Evolutionary conservation across 768 basidiomycete genomes (phyloP).

Genomic region (Inosperma sp.): DNA sequence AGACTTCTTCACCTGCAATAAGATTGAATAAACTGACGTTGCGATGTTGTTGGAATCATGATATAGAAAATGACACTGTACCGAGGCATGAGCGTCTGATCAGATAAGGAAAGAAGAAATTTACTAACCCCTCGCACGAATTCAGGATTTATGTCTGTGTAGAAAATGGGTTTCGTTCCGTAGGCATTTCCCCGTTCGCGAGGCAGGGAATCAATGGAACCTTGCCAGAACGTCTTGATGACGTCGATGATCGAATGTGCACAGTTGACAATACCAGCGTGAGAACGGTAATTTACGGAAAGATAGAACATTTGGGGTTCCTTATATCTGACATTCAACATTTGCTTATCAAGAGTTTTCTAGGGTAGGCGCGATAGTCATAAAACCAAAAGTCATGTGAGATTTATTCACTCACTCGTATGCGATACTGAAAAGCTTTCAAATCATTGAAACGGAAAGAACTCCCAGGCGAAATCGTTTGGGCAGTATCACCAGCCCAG

Average conservation of each 20-base stretch:
- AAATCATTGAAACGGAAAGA: conserved; percentile 69
- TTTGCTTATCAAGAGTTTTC: too few species aligned
- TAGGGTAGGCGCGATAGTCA: too few species aligned
- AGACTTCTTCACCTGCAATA: neutral
- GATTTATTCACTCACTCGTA: conserved; percentile 42
- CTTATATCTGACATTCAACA: too few species aligned
- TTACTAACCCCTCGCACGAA: conserved; percentile 26
- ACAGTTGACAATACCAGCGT: conserved; percentile 66
- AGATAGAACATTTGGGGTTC: conserved; percentile 48
- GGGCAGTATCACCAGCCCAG: conserved; percentile 79
- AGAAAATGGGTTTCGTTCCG: conserved; percentile 56
- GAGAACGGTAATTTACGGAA: conserved; percentile 62
- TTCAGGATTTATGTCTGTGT: conserved; percentile 42
- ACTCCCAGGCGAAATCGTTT: conserved; percentile 70
- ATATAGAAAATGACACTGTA: neutral
- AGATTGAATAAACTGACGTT: neutral
- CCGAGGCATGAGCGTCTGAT: too few species aligned
- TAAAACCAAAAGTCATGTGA: conserved; percentile 15
- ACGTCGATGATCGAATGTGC: conserved; percentile 63
- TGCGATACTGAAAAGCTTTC: conserved; percentile 58
- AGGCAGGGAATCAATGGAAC: conserved; percentile 55
- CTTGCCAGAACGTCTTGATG: conserved; percentile 56
- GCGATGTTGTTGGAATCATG: conserved; percentile 32
- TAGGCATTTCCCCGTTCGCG: conserved; percentile 52
- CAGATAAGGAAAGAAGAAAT: neutral